phyloP scores from a whole-genome alignment of 208 protist species.

The Tetramitus jugosus region DNA sequence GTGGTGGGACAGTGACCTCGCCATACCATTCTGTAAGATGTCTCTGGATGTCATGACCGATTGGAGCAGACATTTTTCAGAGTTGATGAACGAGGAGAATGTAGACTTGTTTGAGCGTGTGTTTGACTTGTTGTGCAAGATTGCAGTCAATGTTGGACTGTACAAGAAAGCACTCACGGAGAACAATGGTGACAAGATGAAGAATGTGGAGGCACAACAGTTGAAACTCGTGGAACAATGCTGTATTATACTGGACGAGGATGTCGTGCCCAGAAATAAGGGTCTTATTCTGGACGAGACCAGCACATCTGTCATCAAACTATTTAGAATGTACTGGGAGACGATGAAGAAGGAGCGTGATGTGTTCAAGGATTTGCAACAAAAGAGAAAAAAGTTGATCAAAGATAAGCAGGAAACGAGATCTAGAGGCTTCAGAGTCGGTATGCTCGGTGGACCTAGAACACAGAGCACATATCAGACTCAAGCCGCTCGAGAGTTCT shows the following conservation, averaged over 20 bases:
- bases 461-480: neutral
- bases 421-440: too few species aligned
- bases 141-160: neutral
- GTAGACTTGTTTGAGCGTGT: neutral
- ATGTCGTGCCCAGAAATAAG: neutral
- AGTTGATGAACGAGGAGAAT: neutral
- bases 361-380: neutral
- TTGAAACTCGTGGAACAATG: slow-evolving; percentile 6
- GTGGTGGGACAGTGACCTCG: neutral
- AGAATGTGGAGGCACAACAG: neutral
- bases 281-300: slow-evolving; percentile 3
- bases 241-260: neutral
- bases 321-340: neutral
- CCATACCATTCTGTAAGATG: too few species aligned
- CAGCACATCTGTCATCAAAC: neutral
- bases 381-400: neutral
- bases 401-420: neutral
- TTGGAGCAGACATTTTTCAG: neutral
- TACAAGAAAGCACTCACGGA: neutral
- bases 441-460: neutral
- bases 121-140: neutral
- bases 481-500: neutral
- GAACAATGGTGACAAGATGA: neutral
- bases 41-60: neutral
- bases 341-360: neutral